These are phyloP conservation scores for Cynanchum wilfordii DNA, from an alignment of 257 asterid species.

Conservation along the genomic window DNA sequence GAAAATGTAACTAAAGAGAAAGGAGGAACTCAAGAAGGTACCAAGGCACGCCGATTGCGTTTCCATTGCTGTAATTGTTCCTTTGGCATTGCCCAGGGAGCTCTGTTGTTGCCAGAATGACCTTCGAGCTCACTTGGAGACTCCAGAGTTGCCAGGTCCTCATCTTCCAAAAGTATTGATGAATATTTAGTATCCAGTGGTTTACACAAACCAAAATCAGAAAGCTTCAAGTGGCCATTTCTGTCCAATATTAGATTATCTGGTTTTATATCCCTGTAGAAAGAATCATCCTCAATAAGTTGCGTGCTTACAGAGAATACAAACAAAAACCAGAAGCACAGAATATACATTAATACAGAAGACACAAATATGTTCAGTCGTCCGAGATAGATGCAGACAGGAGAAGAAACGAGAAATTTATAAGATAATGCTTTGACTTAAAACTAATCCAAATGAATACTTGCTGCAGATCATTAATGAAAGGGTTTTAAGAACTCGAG, in stretches of 20 bases:
- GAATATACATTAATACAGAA: neutral
- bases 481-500: neutral
- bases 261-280: conserved; percentile 86
- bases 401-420: neutral
- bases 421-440: neutral
- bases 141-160: conserved; percentile 52
- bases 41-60: conserved; percentile 91
- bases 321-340: neutral
- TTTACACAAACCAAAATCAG: conserved; percentile 78
- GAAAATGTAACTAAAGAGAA: neutral
- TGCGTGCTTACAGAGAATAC: conserved; percentile 30
- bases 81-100: conserved; percentile 94
- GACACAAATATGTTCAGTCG: neutral
- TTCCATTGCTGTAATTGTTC: conserved; percentile 96
- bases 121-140: conserved; percentile 46
- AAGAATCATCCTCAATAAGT: conserved; percentile 16
- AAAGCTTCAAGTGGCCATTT: conserved; percentile 90
- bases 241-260: conserved; percentile 89
- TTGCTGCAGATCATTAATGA: neutral
- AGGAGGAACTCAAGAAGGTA: conserved; percentile 22
- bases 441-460: neutral
- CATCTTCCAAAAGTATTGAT: conserved; percentile 72
- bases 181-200: conserved; percentile 69
- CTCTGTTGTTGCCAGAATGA: conserved; percentile 30
- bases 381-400: neutral